A percentile compares a stretch with the other conserved stretches of the same genome.
phyloP scores from a whole-genome alignment of 23 red algal genomes.

The Gracilaria domingensis region DNA sequence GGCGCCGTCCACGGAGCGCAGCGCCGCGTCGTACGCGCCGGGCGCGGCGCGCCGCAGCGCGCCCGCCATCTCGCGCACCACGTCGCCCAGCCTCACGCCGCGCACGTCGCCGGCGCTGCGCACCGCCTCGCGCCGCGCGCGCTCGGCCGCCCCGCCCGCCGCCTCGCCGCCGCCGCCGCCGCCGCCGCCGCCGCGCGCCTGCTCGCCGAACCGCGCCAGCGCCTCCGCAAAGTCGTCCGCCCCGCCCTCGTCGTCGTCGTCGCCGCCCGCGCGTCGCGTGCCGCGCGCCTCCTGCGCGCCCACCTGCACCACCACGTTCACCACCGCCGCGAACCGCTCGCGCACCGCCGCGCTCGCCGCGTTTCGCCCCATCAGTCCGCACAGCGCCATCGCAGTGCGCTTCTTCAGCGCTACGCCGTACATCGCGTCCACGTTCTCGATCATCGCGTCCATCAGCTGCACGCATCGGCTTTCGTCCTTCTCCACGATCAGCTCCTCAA shows the following conservation, averaged over 20 bases:
- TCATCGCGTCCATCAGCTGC: slow-evolving; percentile 36
- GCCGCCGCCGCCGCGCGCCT: slow-evolving; percentile 8
- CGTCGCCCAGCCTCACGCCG: neutral
- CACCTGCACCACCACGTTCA: slow-evolving; percentile 58
- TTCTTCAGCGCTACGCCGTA: slow-evolving; percentile 39
- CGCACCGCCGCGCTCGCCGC: slow-evolving; percentile 24
- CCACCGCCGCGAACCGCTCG: slow-evolving; percentile 25
- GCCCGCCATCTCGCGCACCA: neutral
- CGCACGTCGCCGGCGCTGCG: neutral
- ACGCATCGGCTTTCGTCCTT: slow-evolving; percentile 39
- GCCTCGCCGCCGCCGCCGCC: neutral
- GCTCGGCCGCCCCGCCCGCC: neutral
- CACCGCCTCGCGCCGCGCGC: neutral
- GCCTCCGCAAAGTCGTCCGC: neutral
- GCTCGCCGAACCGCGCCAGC: slow-evolving; percentile 9
- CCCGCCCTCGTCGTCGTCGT: neutral
- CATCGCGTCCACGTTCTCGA: slow-evolving; percentile 65
- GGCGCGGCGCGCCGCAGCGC: neutral
- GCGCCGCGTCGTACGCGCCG: slow-evolving; percentile 10
- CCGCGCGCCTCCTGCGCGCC: slow-evolving; percentile 26
- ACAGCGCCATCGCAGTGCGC: slow-evolving; percentile 28
- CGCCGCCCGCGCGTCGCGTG: neutral
- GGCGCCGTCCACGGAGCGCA: slow-evolving; percentile 28
- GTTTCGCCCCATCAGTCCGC: slow-evolving; percentile 22
- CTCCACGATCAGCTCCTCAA: slow-evolving; percentile 47